phyloP scores from a whole-genome alignment of 768 basidiomycete genomes.

The Suillus bovinus region DNA sequence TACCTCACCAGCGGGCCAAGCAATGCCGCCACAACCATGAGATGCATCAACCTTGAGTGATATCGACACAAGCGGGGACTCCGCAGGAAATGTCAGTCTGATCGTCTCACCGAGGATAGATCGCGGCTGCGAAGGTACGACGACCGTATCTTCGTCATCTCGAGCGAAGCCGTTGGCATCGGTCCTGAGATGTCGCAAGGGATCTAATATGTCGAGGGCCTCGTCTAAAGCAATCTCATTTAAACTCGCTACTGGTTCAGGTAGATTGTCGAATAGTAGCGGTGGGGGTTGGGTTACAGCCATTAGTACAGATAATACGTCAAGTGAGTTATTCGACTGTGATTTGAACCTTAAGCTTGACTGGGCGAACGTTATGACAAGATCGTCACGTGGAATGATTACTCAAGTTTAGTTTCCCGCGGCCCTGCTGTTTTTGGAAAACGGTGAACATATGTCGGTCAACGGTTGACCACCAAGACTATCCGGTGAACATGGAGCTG shows the following conservation, averaged over 20 bases:
- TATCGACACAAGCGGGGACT: slow-evolving; percentile 27
- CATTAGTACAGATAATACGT: slow-evolving; percentile 5
- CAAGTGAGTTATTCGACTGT: not conserved
- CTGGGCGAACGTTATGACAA: not conserved
- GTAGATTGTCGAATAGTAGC: slow-evolving; percentile 13
- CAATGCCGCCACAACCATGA: slow-evolving; percentile 89
- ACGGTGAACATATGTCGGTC: too few species aligned
- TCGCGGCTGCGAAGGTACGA: slow-evolving; percentile 56
- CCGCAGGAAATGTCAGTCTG: slow-evolving; percentile 39
- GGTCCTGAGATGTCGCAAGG: slow-evolving; percentile 59
- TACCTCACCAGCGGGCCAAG: slow-evolving; percentile 93
- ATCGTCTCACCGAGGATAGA: slow-evolving; percentile 51
- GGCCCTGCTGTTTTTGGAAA: not conserved
- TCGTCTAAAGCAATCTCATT: slow-evolving; percentile 52
- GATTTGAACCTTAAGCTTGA: not conserved
- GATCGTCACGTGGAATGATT: too few species aligned
- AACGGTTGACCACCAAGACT: too few species aligned
- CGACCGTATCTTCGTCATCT: slow-evolving; percentile 20
- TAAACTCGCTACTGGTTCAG: slow-evolving; percentile 10
- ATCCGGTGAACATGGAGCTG: not conserved
- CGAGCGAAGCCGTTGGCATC: slow-evolving; percentile 33
- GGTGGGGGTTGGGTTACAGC: slow-evolving; percentile 1
- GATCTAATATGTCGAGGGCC: slow-evolving; percentile 53
- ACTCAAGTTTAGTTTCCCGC: not conserved
- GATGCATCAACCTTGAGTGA: slow-evolving; percentile 70